Conservation (phyloP, 768 basidiomycete species). For the Dentipellis fragilis region DNA sequence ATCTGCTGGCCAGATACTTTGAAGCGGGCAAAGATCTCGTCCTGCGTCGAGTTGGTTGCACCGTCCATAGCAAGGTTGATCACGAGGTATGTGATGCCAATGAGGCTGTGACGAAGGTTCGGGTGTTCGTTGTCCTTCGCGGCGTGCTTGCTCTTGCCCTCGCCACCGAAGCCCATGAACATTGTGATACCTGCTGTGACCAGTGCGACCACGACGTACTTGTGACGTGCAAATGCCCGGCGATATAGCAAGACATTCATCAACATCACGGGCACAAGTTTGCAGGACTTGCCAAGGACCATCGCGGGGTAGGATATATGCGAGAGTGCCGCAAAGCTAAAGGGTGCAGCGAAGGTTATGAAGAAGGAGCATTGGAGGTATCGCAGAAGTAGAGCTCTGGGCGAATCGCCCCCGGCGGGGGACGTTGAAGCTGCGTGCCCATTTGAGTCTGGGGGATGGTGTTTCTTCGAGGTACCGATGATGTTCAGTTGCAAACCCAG, state of each 20-base stretch:
- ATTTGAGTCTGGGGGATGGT: constrained; percentile 12
- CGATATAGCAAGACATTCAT: constrained; percentile 96
- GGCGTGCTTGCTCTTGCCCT: constrained; percentile 31
- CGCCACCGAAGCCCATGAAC: constrained; percentile 84
- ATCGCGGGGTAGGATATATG: constrained; percentile 98
- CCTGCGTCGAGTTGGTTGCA: constrained; percentile 90
- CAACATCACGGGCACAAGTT: constrained; percentile 96
- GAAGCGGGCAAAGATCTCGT: constrained; percentile 83
- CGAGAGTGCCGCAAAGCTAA: constrained; percentile 90
- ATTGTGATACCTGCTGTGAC: constrained; percentile 87
- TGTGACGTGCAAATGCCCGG: constrained; percentile 84
- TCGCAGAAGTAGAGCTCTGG: constrained; percentile 46
- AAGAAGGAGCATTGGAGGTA: constrained; percentile 82
- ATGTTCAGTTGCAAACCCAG: constrained; percentile 44
- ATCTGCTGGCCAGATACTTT: constrained; percentile 86
- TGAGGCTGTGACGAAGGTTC: constrained; percentile 44
- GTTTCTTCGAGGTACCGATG: constrained; percentile 24
- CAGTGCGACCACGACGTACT: constrained; percentile 90
- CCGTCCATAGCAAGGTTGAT: constrained; percentile 90
- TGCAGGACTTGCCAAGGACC: constrained; percentile 98
- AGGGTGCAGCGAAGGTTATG: constrained; percentile 87
- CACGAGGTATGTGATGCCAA: constrained; percentile 68
- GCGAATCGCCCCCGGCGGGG: constrained; percentile 18
- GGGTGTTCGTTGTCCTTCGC: constrained; percentile 24
- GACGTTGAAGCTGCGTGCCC: constrained; percentile 19